Percentiles rank a stretch among this genome's conserved stretches.
These are phyloP conservation scores for Persicaria maculosa DNA, from an alignment of 148 eudicot species.

Conservation along the genomic window DNA sequence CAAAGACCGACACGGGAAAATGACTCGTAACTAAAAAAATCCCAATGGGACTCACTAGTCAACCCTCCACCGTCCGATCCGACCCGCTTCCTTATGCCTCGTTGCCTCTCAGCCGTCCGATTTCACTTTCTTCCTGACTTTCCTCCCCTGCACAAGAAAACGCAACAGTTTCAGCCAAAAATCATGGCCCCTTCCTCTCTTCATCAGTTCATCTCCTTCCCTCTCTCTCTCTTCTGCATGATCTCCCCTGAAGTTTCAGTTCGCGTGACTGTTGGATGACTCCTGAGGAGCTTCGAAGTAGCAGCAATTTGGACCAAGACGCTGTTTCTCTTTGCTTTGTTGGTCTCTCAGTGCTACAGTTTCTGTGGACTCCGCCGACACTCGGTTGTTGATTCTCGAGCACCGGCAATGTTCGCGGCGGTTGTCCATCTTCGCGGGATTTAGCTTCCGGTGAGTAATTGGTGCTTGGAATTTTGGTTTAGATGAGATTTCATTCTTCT, in stretches of 20 bases:
- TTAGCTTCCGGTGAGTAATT: not conserved
- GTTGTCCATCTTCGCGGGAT: not conserved
- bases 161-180: slow-evolving; percentile 8
- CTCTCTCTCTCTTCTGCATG: not conserved
- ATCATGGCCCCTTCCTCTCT: not conserved
- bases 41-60: not conserved
- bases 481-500: not conserved
- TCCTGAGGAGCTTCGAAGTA: not conserved
- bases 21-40: not conserved
- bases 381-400: slow-evolving; percentile 8
- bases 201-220: not conserved
- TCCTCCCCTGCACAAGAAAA: slow-evolving; percentile 7
- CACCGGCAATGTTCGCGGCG: not conserved
- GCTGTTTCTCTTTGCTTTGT: not conserved
- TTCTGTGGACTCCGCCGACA: slow-evolving; percentile 7
- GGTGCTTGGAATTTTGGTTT: not conserved
- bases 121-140: not conserved
- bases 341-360: not conserved
- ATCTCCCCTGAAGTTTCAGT: not conserved
- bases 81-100: not conserved
- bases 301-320: not conserved
- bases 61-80: not conserved
- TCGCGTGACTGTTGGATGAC: not conserved
- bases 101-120: slow-evolving; percentile 10
- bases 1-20: no score